Base-by-base conservation (phyloP, 306 rosid species). In the Casuarina glauca region DNA sequence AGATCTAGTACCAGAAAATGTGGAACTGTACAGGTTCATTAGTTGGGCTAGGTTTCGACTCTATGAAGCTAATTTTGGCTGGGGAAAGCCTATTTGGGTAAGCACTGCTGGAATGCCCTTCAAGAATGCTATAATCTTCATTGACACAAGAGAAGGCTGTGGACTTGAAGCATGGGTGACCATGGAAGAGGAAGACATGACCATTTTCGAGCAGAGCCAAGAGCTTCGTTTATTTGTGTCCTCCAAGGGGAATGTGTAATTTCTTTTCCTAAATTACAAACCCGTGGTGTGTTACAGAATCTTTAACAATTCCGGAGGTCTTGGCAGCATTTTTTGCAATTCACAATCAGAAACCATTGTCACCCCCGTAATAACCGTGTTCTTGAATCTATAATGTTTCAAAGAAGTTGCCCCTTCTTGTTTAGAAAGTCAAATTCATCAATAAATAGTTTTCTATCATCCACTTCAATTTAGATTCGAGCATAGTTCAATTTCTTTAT, bases 21-120 rank as follows among this genome's bases (percentile, higher is more conserved):
- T 81, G 26, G 83, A 85, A 1, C 11, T 72, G 32, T 55, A 38
- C 67, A 78, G 81, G 62, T 81, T 71, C 49, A 75, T 63, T 4
- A 85, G 79, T 17, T 85, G 85, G 83, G 73, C 81, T 45, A 81
- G 82, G 10, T 76, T 75, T 6, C 77, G 70, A 44, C 70, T 51
- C 54, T 75, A 82, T 68, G 84, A 79, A 17, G 74, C 46, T 72
- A 84, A 85, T 74, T 85, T 85, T 60, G 86, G 86, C 5, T 85
- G 82, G 83, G 86, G 86, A 70, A 85, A 82, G 50, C 86, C 84
- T 3, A 32, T 54, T 1, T 85, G 86, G 86, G 84, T 82, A 58
- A 75, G 81, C 54, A 36, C 66, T 61, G 38, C 49, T 75, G 76
- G 70, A 1, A 13, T 16, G 11, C 12, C 26, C 5, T 64, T 38